These are phyloP conservation scores for Aspergillus homomorphus DNA, from an alignment of 495 filamentous ascomycete genomes.

Conservation along the genomic window DNA sequence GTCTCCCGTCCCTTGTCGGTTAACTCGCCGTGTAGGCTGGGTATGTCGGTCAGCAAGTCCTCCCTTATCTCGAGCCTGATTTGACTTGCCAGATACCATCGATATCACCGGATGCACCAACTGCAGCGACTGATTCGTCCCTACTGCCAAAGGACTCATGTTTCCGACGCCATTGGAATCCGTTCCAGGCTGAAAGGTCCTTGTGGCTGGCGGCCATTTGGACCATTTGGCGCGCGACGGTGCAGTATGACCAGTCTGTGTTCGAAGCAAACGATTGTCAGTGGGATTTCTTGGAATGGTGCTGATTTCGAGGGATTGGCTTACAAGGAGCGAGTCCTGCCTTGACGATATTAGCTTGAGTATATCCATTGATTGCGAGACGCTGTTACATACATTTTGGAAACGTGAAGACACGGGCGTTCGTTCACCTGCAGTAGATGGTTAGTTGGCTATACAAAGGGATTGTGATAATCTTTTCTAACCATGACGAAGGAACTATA, in stretches of 20 bases:
- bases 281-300: not conserved
- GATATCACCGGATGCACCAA: conserved; percentile 63
- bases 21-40: conserved; percentile 74
- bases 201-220: conserved; percentile 62
- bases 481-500: conserved; percentile 80
- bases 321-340: conserved; percentile 73
- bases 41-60: conserved; percentile 14
- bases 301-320: conserved; percentile 3
- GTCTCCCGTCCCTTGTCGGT: conserved; percentile 84
- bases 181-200: conserved; percentile 59
- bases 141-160: conserved; percentile 75
- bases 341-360: conserved; percentile 36
- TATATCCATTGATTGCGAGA: conserved; percentile 1
- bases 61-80: not conserved
- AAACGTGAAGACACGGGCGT: conserved; percentile 84
- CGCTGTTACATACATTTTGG: conserved; percentile 59
- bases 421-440: conserved; percentile 58
- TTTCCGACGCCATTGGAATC: conserved; percentile 72
- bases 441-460: not conserved
- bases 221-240: conserved; percentile 65
- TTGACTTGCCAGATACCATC: conserved; percentile 65
- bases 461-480: conserved; percentile 2
- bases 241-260: conserved; percentile 89
- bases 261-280: conserved; percentile 16
- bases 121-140: conserved; percentile 66